These are phyloP conservation scores for Aureobasidium vineae DNA, from an alignment of 2,329 filamentous ascomycete species.

Conservation along the genomic window DNA sequence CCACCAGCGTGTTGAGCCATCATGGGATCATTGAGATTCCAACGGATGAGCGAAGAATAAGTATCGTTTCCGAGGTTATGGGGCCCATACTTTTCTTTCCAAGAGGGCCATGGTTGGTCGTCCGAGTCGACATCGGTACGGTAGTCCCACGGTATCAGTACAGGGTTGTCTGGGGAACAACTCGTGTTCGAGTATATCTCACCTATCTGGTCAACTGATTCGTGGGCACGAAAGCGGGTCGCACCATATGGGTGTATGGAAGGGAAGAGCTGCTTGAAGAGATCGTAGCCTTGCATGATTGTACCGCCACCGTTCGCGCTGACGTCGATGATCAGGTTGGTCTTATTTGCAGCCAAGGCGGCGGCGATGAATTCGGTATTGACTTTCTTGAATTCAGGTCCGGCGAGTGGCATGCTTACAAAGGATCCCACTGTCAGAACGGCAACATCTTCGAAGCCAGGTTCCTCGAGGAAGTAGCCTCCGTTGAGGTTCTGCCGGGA, in stretches of 20 bases:
- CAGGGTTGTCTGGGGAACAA: constrained; percentile 42
- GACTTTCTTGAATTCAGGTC: constrained; percentile 43
- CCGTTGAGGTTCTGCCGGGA: constrained; percentile 45
- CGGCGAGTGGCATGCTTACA: constrained; percentile 36
- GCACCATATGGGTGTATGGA: constrained; percentile 50
- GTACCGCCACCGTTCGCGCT: constrained; percentile 59
- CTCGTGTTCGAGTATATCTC: constrained; percentile 42
- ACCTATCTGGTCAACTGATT: constrained; percentile 47
- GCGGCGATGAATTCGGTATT: constrained; percentile 45
- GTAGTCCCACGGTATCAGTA: constrained; percentile 48
- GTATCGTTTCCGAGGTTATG: constrained; percentile 48
- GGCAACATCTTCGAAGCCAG: constrained; percentile 47
- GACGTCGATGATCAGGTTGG: constrained; percentile 60
- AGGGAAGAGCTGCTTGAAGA: constrained; percentile 60
- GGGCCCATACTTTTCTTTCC: constrained; percentile 50
- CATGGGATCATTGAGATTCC: constrained; percentile 48
- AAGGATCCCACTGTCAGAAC: constrained; percentile 49
- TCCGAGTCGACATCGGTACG: constrained; percentile 49
- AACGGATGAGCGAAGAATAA: constrained; percentile 59
- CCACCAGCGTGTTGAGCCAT: constrained; percentile 38
- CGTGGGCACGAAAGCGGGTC: constrained; percentile 52
- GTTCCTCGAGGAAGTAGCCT: constrained; percentile 49
- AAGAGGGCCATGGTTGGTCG: constrained; percentile 49
- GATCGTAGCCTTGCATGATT: constrained; percentile 59
- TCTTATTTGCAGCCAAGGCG: constrained; percentile 54